Percentiles rank a stretch among this genome's conserved stretches.
phyloP scores from a whole-genome alignment of 257 asterid species.

The Capsicum rhomboideum region DNA sequence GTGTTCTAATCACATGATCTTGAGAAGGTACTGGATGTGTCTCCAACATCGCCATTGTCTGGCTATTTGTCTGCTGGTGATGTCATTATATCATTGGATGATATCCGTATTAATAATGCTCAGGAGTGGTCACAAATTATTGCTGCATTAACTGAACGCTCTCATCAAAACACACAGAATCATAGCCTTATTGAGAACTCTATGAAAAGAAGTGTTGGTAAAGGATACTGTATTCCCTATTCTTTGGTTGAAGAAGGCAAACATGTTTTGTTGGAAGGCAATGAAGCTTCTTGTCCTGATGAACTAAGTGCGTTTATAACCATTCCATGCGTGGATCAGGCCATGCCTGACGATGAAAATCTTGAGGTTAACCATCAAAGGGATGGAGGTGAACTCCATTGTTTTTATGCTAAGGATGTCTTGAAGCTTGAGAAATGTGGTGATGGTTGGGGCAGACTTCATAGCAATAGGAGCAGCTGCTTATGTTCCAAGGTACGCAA shows the following conservation, averaged over 20 bases:
- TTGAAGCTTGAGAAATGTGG: conserved; percentile 57
- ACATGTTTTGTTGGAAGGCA: conserved; percentile 24
- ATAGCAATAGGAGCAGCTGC: conserved; percentile 36
- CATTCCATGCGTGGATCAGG: conserved; percentile 34
- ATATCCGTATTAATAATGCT: conserved; percentile 30
- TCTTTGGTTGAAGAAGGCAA: conserved; percentile 38
- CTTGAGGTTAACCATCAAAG: conserved; percentile 13
- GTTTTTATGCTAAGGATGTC: conserved; percentile 72
- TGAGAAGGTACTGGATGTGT: conserved; percentile 65
- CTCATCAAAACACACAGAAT: conserved; percentile 10
- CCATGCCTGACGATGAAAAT: conserved; percentile 12
- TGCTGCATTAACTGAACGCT: conserved; percentile 28
- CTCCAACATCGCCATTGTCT: conserved; percentile 55
- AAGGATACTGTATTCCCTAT: conserved; percentile 67
- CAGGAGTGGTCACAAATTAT: conserved; percentile 58
- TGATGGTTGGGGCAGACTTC: conserved; percentile 15
- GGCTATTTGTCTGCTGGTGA: conserved; percentile 57
- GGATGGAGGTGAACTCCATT: conserved; percentile 23
- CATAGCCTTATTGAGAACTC: conserved; percentile 18
- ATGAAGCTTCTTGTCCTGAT: conserved; percentile 44
- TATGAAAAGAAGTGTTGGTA: conserved; percentile 11
- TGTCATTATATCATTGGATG: conserved; percentile 53
- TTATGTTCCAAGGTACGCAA: conserved; percentile 55
- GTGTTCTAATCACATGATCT: conserved; percentile 1
- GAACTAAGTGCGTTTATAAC: conserved; percentile 53